Percentiles rank a stretch among this genome's conserved stretches.
Conservation (phyloP, 495 filamentous ascomycete species). For the Delitschia confertaspora region DNA sequence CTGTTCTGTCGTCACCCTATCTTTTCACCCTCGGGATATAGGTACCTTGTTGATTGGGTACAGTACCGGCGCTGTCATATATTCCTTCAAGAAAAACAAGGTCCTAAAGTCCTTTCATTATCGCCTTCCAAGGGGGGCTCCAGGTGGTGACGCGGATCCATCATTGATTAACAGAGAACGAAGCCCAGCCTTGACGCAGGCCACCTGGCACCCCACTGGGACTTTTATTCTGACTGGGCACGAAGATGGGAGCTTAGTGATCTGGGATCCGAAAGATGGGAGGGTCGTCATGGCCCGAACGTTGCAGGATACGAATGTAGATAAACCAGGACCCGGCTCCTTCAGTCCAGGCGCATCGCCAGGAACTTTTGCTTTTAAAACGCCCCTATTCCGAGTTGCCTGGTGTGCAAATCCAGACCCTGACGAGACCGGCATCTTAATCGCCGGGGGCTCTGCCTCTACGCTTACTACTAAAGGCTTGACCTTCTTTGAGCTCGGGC, state of each 20-base stretch:
- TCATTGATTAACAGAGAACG: constrained; percentile 43
- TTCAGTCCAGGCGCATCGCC: constrained; percentile 35
- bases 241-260: constrained; percentile 79
- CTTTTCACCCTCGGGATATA: constrained; percentile 84
- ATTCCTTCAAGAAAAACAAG: constrained; percentile 82
- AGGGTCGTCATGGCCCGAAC: constrained; percentile 76
- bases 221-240: constrained; percentile 82
- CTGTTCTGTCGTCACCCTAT: constrained; percentile 60
- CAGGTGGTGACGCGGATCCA: constrained; percentile 66
- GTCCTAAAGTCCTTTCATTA: constrained; percentile 74
- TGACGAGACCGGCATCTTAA: constrained; percentile 81
- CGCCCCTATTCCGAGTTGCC: constrained; percentile 63
- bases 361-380: constrained; percentile 47
- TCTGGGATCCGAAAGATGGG: constrained; percentile 93
- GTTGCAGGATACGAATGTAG: constrained; percentile 59
- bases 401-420: constrained; percentile 92
- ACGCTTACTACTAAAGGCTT: constrained; percentile 61
- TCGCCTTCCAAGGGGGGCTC: constrained; percentile 69
- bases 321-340: constrained; percentile 48
- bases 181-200: constrained; percentile 64
- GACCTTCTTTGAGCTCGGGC: constrained; percentile 80
- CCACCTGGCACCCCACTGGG: constrained; percentile 89
- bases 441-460: constrained; percentile 67
- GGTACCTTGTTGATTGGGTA: constrained; percentile 88
- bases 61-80: constrained; percentile 74